Base-by-base conservation (phyloP, 1,284 basidiomycete genomes). In the Apiotrichum montevideense region DNA sequence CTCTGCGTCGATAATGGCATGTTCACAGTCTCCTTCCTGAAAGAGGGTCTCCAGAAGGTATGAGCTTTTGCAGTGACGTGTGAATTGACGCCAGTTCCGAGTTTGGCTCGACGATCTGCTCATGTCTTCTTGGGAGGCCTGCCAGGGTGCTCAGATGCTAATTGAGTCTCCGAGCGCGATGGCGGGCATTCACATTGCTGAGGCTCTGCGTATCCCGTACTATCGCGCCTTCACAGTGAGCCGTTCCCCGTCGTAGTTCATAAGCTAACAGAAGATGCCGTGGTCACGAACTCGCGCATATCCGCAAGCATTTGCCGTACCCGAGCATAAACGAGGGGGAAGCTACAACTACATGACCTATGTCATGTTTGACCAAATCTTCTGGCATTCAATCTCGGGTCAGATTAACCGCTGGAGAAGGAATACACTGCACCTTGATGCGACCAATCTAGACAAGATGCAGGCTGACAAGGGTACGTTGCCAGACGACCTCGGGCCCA, bases 131-230 rank as follows among this genome's bases (percentile, higher is more conserved):
- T 98, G 92, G 91, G 85, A 91, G 58, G 94, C 93, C 4, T 98
- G 96, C 71, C 90, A 95, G 77, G 87, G 85, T 21, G 92, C 91
- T 0, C 94, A 98, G 71, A 83, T 98, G 33, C 81, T 98, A 51
- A 82, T 98, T 54, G 95, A 98, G 77, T 91, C 88, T 67, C 95
- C 95, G 0, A 93, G 89, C 70, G 92, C 95, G 5, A 98, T 98
- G 87, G 92, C 87, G n/a, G 95, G 95, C n/a, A 88, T 90, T 59
- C 95, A 98, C 67, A 92, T 98, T 53, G 95, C 95, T 14, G 95
- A 98, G 73, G 92, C 90, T 1, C 80, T 98, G 14, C 81, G 80
- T 35, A 91, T 98, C 53, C 95, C 95, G 3, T 98, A 95, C 75
- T 98, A 88, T 77, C 82, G 90, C 65, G 89, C 90, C 2, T 92